Conservation (phyloP, 176 grass and related monocot genomes). For the Ensete glaucum region DNA sequence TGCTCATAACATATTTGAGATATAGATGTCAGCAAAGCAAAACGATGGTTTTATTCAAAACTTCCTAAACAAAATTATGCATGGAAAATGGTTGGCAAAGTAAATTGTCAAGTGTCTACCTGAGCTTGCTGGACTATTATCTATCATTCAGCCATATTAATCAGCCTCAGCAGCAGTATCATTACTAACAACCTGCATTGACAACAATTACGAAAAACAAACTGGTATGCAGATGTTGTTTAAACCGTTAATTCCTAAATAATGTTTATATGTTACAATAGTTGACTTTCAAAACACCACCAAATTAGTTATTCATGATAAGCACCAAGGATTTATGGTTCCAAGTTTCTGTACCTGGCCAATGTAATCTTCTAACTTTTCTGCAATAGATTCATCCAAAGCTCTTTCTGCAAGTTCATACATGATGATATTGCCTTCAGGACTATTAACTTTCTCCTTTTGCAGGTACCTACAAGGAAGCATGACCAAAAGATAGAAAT, state of each 20-base stretch:
- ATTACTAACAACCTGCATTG: not conserved
- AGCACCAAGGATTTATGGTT: not conserved
- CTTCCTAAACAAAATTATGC: too few species aligned
- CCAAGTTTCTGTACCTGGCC: conserved; percentile 33
- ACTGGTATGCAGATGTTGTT: not conserved
- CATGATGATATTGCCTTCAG: conserved; percentile 62
- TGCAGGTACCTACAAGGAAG: conserved; percentile 51
- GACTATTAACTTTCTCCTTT: conserved; percentile 76
- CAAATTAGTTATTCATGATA: not conserved
- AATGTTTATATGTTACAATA: too few species aligned
- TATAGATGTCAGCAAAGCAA: too few species aligned
- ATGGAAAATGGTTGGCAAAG: too few species aligned
- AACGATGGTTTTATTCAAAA: too few species aligned
- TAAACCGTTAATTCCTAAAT: too few species aligned
- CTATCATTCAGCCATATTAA: not conserved
- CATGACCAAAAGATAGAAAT: conserved; percentile 12
- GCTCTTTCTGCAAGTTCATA: conserved; percentile 91
- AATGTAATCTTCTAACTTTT: conserved; percentile 65
- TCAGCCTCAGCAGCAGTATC: not conserved
- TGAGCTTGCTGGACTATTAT: too few species aligned
- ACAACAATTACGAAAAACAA: not conserved
- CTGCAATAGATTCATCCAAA: conserved; percentile 53
- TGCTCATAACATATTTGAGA: too few species aligned
- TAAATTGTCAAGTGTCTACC: too few species aligned
- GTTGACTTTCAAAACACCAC: not conserved